phyloP scores from a whole-genome alignment of 495 filamentous ascomycete genomes.

The Xylaria palmicola region DNA sequence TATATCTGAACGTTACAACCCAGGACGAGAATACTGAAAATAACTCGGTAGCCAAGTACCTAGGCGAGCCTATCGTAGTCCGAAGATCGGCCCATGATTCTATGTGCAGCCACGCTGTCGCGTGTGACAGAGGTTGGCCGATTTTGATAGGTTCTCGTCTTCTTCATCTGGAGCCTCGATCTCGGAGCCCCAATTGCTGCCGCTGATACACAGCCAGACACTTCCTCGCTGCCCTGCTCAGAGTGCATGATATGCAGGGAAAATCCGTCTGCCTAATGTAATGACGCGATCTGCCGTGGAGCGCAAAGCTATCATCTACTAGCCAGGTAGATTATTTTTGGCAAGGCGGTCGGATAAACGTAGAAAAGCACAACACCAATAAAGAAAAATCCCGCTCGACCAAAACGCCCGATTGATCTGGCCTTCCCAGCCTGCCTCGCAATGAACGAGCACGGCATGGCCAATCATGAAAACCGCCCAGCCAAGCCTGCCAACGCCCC shows the following conservation, averaged over 20 bases:
- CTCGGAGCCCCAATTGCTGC: neutral
- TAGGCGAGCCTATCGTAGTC: too few relatives aligned
- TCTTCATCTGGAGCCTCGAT: neutral
- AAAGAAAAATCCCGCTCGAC: neutral
- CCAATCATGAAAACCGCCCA: neutral
- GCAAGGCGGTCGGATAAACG: conserved; percentile 2
- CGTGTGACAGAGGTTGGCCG: too few relatives aligned
- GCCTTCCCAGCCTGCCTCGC: neutral
- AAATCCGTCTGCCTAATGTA: neutral
- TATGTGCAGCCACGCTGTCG: too few relatives aligned
- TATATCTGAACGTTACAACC: too few relatives aligned
- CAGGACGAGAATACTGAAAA: too few relatives aligned
- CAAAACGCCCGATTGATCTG: conserved; percentile 8
- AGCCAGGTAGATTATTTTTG: too few relatives aligned
- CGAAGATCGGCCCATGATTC: too few relatives aligned
- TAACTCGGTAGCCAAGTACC: too few relatives aligned
- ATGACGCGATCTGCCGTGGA: neutral
- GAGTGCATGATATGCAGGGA: neutral
- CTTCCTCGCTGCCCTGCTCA: neutral
- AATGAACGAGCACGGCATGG: neutral
- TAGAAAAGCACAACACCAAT: neutral
- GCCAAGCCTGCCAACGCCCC: neutral
- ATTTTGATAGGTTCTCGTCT: neutral
- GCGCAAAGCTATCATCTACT: too few relatives aligned
- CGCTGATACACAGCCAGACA: neutral